Evolutionary conservation across 1,139 yeast genomes (phyloP), one percentile per base, ranked within the genome.

Genomic region (Sugiyamaella grinbergsii): DNA sequence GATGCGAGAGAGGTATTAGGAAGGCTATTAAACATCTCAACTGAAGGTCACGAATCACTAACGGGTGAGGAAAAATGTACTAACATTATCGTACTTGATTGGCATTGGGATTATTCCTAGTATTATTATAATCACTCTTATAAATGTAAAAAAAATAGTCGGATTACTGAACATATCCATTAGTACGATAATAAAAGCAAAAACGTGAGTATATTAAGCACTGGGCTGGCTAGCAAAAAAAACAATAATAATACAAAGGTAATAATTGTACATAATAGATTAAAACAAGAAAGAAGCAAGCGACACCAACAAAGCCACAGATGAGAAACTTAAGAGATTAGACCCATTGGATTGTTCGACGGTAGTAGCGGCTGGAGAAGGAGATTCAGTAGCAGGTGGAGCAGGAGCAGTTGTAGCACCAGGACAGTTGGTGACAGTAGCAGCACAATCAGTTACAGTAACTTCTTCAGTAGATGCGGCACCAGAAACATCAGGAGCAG

Each of bases 351-450:
- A 19, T 23, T 41, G 45, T 19, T 28, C 45, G 22, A 41, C 28
- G 22, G 45, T 41, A n/a, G 43, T 5, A 16, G 34, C 20, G 31
- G 45, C 16, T 29, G 22, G 22, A 19, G 34, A 10, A 15, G 36
- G 8, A 22, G 13, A 29, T 19, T 18, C 37, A 22, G 23, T 18
- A 19, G 31, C 28, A 16, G 45, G 15, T 4, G 43, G 24, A 18
- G 34, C 31, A n/a, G 42, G 13, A 28, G 34, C 19, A 19, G 33
- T 18, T 10, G 33, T 29, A 20, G 16, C 38, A 26, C 26, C 45
- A 13, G 45, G 45, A 19, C 45, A 41, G 24, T 41, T 41, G 36
- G 45, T 41, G 18, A 41, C 45, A 15, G 45, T 20, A 6, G 11
- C 37, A n/a, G 36, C n/a, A 11, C 36, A 28, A 19, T 40, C 44